Base-by-base conservation (phyloP, 306 rosid genomes). In the Dryas alaskensis region DNA sequence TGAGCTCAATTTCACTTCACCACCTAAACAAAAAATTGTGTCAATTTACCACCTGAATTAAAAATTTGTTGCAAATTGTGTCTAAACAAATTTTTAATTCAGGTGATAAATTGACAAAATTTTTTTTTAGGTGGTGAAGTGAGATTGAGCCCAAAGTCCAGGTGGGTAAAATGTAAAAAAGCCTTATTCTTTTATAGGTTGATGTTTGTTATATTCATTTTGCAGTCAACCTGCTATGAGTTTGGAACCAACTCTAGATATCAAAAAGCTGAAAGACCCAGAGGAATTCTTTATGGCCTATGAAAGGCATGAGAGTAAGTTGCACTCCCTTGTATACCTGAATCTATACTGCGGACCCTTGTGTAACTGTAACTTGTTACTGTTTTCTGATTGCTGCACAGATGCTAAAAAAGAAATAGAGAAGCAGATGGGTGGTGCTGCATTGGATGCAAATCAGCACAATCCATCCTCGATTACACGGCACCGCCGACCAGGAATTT, bases 381-480 rank as follows among this genome's bases (percentile, higher is more conserved):
- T 76, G 73, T 51, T 61, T 62, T 73, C 43, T 75, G 72, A 71
- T 74, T 82, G 74, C 65, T 84, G 50, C 72, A 43, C 74, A 95
- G 99, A 85, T 82, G 96, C 98, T 43, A 87, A 73, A 80, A 86
- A 78, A 80, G 99, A 92, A 77, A 79, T 90, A 74, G 82, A 84
- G 76, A 92, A 87, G 81, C 90, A 85, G 68, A 71, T 60, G 70
- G 93, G 90, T 51, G 80, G 76, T 31, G 65, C 69, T 60, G 39
- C 78, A 13, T 52, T 80, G 63, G 89, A 88, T 76, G 43, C 80
- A 67, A 76, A 80, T 69, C 80, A 72, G 84, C 74, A 81, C 44
- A 59, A 75, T 77, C 57, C 60, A 22, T 67, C 90, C 76, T 49
- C 72, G 5, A 79, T 69, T 76, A 80, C 63, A 60, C 83, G 93